phyloP scores from a whole-genome alignment of 176 grass and related monocot genomes.

The Carex kokanica region DNA sequence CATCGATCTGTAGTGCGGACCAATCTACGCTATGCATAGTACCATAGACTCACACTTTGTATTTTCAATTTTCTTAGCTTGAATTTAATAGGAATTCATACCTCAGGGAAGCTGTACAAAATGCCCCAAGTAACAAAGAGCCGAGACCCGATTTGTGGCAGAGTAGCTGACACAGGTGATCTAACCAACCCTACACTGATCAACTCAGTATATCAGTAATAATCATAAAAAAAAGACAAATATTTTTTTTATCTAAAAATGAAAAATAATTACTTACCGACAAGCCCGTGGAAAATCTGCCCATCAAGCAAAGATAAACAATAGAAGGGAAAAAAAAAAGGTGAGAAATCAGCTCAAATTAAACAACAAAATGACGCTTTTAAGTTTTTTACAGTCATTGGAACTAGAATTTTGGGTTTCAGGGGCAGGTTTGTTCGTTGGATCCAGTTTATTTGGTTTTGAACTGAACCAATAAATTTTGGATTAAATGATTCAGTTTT shows the following conservation, averaged over 20 bases:
- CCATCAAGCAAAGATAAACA: neutral
- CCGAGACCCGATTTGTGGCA: slow-evolving; percentile 38
- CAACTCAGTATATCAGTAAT: neutral
- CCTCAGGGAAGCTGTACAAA: slow-evolving; percentile 45
- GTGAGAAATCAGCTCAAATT: slow-evolving; percentile 19
- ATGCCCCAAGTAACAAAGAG: slow-evolving; percentile 51
- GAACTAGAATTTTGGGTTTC: too few species aligned
- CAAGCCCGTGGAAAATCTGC: slow-evolving; percentile 50
- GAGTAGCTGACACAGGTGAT: slow-evolving; percentile 35
- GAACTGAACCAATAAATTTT: too few species aligned
- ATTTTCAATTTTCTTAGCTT: too few species aligned
- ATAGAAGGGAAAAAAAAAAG: slow-evolving; percentile 7
- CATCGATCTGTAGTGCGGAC: too few species aligned
- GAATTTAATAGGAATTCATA: too few species aligned
- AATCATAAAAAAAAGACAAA: neutral
- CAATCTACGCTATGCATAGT: too few species aligned
- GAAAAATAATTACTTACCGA: slow-evolving; percentile 31
- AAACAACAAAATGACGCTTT: neutral
- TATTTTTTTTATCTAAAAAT: neutral
- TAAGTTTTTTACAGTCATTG: too few species aligned
- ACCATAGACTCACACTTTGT: too few species aligned
- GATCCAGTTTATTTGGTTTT: too few species aligned
- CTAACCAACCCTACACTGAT: slow-evolving; percentile 41
- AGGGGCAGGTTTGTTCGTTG: too few species aligned
- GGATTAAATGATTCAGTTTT: too few species aligned